Base-by-base conservation (phyloP, 2,329 filamentous ascomycete species). In the Lasiodiplodia sp. region DNA sequence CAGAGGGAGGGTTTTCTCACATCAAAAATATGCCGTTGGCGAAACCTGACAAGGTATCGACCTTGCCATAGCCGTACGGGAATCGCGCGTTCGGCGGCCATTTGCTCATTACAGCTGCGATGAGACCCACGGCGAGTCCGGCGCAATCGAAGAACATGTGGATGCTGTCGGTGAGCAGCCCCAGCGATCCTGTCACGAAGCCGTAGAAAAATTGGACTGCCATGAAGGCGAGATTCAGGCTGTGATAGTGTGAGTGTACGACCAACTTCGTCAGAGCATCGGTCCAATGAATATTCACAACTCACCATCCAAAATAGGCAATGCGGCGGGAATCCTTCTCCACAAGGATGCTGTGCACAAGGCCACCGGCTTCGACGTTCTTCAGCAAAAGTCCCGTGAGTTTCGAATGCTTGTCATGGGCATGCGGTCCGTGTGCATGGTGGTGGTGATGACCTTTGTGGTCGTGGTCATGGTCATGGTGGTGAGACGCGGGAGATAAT, bases 141-240 rank as follows among this genome's bases (percentile, higher is more conserved):
- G 97, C 90, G 73, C 96, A 99, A 80, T 99, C 96, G 75, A 99
- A 98, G 76, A 99, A 95, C 96, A 99, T 99, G 81, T 99, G 96
- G 71, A 99, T 96, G 75, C 94, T 98, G 80, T 99, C 96, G 73
- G 94, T 97, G 21, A 99, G 87, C n/a, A 99, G 86, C 2, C 96
- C 96, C 5, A 99, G 84, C 0, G 96, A 99, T 73, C 97, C 94
- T 3, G 94, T 98, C 12, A 96, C 83, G 74, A 96, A 96, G 60
- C 96, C 96, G 76, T 99, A 99, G 70, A 95, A 93, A 51, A 94
- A 92, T 76, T 99, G 96, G 1, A 99, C 89, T 40, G 92, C 83
- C 96, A 99, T 99, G 79, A 99, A 99, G 7, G 85, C 86, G 73
- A 99, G 94, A 77, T 99, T 99, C 67, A 99, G 87, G 70, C 93